These are phyloP conservation scores for Furcasterigmium furcatum DNA, from an alignment of 2,329 filamentous ascomycete species.

Conservation along the genomic window DNA sequence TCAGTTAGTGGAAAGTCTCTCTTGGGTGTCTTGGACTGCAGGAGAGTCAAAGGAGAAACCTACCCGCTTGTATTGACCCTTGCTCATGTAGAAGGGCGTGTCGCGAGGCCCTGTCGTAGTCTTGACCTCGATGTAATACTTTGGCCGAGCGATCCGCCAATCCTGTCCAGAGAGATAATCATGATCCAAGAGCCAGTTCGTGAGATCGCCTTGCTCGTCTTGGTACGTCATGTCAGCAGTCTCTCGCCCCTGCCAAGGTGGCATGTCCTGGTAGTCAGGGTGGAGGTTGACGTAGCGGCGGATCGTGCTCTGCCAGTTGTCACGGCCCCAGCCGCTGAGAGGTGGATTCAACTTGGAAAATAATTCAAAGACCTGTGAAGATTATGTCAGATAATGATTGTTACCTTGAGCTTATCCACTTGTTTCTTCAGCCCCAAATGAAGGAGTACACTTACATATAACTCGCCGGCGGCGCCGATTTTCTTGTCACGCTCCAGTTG, in stretches of 20 bases:
- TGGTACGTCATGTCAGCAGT: constrained; percentile 44
- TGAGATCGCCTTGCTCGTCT: constrained; percentile 29
- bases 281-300: constrained; percentile 33
- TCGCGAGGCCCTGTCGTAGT: constrained; percentile 33
- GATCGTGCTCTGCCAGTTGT: constrained; percentile 48
- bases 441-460: constrained; percentile 10
- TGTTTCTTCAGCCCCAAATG: neutral
- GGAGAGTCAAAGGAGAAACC: constrained; percentile 9
- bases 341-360: constrained; percentile 22
- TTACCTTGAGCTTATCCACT: too few relatives aligned
- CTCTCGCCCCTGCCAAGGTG: constrained; percentile 34
- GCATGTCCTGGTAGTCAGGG: constrained; percentile 34
- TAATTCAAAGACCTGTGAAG: constrained; percentile 35
- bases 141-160: constrained; percentile 23
- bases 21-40: neutral
- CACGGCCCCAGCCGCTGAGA: constrained; percentile 27
- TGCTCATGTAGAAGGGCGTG: constrained; percentile 44
- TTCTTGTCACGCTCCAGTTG: constrained; percentile 9
- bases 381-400: neutral
- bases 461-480: constrained; percentile 16
- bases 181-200: constrained; percentile 26
- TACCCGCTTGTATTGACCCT: constrained; percentile 37
- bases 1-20: neutral
- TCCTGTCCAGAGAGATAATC: constrained; percentile 24
- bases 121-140: constrained; percentile 51